Evolutionary conservation across 371 early-diverging fungal species (phyloP).

Genomic region (Lichtheimia corymbifera): DNA sequence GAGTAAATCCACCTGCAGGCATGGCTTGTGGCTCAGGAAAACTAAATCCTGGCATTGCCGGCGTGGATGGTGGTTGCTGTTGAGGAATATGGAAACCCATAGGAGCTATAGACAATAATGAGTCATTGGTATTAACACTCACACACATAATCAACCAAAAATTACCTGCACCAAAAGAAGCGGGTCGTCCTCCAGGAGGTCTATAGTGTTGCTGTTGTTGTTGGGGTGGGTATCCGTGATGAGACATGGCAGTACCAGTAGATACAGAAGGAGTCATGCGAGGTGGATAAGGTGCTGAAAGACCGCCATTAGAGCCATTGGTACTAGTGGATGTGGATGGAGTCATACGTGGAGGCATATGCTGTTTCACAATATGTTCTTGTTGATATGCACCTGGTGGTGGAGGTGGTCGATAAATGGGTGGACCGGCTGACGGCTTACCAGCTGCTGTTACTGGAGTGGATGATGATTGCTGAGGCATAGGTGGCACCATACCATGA

Average conservation of each 20-base stretch:
- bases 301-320: conserved; percentile 16
- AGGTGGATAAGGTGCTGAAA: conserved; percentile 7
- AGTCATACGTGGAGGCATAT: conserved; percentile 21
- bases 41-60: conserved; percentile 9
- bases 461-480: conserved; percentile 21
- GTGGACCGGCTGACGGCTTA: conserved; percentile 17
- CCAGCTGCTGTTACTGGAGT: conserved; percentile 19
- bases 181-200: conserved; percentile 5
- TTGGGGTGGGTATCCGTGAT: neutral
- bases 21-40: conserved; percentile 21
- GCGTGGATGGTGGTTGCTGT: conserved; percentile 4
- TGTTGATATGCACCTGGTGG: conserved; percentile 11
- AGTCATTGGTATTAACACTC: too few species aligned
- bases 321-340: conserved; percentile 18
- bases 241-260: neutral
- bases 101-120: neutral
- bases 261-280: neutral
- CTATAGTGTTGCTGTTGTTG: conserved; percentile 5
- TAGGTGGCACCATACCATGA: conserved; percentile 10
- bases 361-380: conserved; percentile 18
- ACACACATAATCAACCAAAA: too few species aligned
- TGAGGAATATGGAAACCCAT: conserved; percentile 16
- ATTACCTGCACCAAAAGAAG: conserved; percentile 1
- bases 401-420: conserved; percentile 14
- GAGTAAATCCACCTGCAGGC: conserved; percentile 10